Base-by-base conservation (phyloP, 495 filamentous ascomycete species). In the Hyaloscypha hepaticicola region DNA sequence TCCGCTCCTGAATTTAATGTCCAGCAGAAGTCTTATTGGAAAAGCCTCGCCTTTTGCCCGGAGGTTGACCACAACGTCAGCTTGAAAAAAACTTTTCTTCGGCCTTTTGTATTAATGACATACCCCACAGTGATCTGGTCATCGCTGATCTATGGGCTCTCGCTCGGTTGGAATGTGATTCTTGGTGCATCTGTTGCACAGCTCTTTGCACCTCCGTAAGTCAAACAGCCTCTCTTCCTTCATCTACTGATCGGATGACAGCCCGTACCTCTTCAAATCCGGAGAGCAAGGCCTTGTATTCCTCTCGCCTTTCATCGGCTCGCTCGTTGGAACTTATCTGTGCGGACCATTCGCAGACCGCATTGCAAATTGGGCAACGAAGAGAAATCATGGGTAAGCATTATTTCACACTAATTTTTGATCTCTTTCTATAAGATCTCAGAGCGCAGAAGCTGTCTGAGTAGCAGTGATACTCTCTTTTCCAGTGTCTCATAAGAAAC, bases 301-400 rank as follows among this genome's bases (percentile, higher is more conserved):
- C 68, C 77, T 80, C 55, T 75, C 78, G 24, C 76, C 78, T 33
- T 72, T 85, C 1, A 69, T 83, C 49, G 83, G 85, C 3, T 75
- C 74, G 1, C 65, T 85, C 27, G 79, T 87, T 50, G 87, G 85
- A 14, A 71, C 87, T 16, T 70, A 74, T 7, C 85, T 84, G 19
- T 84, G 84, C 21, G 87, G 87, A 0, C 83, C 84, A 0, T 74
- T 87, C 3, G 82, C 78, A 24, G 87, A 89, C 69, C 83, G 78
- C 71, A 75, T 90, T 21, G 82, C 83, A 12, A 87, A 83, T 64
- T 74, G 77, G 31, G 75, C 81, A 3, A 90, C 88, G 1, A 74
- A 72, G 22, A 75, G 77, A 60, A 90, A 90, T 68, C 63, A 74
- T 22, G 87, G n/a, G n/a, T n/a, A n/a, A n/a, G n/a, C n/a, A n/a